Evolutionary conservation across 805 yeast species (phyloP).

Genomic region (Hanseniaspora jakobsenii): DNA sequence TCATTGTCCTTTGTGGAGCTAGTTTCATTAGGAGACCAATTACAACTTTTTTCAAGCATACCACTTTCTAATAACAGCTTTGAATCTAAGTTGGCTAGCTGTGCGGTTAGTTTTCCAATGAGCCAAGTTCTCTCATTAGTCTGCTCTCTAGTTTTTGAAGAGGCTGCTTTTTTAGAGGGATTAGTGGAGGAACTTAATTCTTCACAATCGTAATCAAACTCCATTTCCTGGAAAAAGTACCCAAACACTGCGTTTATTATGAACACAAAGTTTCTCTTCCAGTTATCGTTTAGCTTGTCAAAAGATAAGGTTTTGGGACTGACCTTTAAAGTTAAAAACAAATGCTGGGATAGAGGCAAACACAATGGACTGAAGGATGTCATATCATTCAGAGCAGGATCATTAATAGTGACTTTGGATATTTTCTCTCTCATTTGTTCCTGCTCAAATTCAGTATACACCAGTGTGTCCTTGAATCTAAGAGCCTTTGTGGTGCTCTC

Average conservation of each 20-base stretch:
- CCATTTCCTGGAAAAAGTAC: conserved; percentile 62
- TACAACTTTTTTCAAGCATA: conserved; percentile 14
- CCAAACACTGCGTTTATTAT: conserved; percentile 59
- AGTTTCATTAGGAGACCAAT: conserved; percentile 5
- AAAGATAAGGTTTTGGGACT: conserved; percentile 1
- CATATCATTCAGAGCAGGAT: conserved; percentile 43
- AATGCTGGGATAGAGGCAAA: not conserved
- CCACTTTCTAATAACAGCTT: conserved; percentile 32
- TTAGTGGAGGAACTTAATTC: conserved; percentile 12
- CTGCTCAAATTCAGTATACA: conserved; percentile 49
- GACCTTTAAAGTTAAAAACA: not conserved
- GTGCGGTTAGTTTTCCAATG: conserved; percentile 75
- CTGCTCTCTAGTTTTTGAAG: conserved; percentile 34
- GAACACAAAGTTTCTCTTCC: conserved; percentile 29
- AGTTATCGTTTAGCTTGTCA: not conserved
- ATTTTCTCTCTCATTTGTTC: conserved; percentile 50
- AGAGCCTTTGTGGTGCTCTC: too few relatives aligned
- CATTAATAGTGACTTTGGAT: conserved; percentile 53
- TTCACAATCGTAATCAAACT: conserved; percentile 34
- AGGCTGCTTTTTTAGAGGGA: not conserved
- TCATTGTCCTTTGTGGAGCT: conserved; percentile 19
- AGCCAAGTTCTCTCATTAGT: conserved; percentile 91
- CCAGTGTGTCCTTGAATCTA: conserved; percentile 25
- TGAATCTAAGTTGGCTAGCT: conserved; percentile 58
- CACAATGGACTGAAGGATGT: conserved; percentile 8